Evolutionary conservation across 352 stramenopile species (phyloP).

Genomic region (Pythium biforme): DNA sequence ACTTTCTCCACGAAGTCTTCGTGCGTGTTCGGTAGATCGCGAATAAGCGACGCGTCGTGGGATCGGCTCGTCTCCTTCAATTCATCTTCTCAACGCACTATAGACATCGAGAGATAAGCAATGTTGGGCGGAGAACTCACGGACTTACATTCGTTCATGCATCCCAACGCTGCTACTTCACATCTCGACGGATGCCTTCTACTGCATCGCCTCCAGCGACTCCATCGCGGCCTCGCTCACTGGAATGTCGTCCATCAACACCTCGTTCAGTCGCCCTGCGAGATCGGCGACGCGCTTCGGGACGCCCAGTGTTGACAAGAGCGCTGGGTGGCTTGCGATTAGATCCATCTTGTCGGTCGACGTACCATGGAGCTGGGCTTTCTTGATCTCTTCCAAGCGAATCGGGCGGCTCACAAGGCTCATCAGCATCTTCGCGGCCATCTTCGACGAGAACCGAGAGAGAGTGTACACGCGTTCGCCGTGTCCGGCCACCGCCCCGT

Average conservation of each 20-base stretch:
- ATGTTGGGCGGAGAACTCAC: not conserved
- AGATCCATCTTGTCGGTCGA: slow-evolving; percentile 65
- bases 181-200: not conserved
- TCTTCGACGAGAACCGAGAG: slow-evolving; percentile 67
- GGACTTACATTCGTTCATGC: slow-evolving; percentile 1
- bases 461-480: slow-evolving; percentile 70
- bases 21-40: not conserved
- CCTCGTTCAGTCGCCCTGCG: slow-evolving; percentile 62
- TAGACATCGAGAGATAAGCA: no score
- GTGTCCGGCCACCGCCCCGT: slow-evolving; percentile 64
- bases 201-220: slow-evolving; percentile 23
- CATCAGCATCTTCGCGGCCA: slow-evolving; percentile 69
- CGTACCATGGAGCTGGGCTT: slow-evolving; percentile 30
- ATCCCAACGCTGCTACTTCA: not conserved
- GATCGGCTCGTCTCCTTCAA: not conserved
- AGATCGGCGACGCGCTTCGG: slow-evolving; percentile 73
- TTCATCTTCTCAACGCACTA: no score
- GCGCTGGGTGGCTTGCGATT: slow-evolving; percentile 65
- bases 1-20: not conserved
- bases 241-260: slow-evolving; percentile 63
- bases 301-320: slow-evolving; percentile 58
- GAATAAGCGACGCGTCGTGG: not conserved
- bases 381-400: slow-evolving; percentile 64
- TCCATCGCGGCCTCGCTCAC: slow-evolving; percentile 17
- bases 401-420: slow-evolving; percentile 74